Percentiles rank a stretch among this genome's conserved stretches.
These are phyloP conservation scores for Caryopteris hybrid DNA, from an alignment of 305 asterid genomes.

Conservation along the genomic window DNA sequence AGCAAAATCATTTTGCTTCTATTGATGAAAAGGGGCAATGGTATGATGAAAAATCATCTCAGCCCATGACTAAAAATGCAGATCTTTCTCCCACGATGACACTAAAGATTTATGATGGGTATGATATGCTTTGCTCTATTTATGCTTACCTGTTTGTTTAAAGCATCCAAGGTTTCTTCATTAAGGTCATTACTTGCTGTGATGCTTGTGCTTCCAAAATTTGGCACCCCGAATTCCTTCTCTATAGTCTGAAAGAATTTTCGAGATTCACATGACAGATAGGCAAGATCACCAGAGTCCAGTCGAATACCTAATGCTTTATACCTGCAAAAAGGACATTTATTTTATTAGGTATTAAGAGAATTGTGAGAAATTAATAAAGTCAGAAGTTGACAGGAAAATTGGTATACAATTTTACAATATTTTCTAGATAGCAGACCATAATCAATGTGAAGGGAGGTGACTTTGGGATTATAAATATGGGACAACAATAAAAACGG, in stretches of 20 bases:
- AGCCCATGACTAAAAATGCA: not conserved
- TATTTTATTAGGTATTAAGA: slow-evolving; percentile 12
- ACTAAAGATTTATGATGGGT: not conserved
- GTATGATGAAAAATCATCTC: not conserved
- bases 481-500: not conserved
- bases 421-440: not conserved
- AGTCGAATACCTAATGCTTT: slow-evolving; percentile 82
- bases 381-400: not conserved
- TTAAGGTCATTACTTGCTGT: slow-evolving; percentile 97
- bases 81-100: not conserved
- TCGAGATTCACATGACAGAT: slow-evolving; percentile 73
- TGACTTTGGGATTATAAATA: not conserved
- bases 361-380: not conserved
- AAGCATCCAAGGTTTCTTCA: slow-evolving; percentile 94
- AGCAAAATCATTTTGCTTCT: not conserved
- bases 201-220: slow-evolving; percentile 65
- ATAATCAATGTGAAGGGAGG: not conserved
- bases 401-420: not conserved
- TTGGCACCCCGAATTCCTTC: slow-evolving; percentile 63
- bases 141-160: slow-evolving; percentile 77
- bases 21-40: not conserved
- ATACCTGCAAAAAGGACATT: slow-evolving; percentile 52
- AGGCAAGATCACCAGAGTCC: slow-evolving; percentile 98
- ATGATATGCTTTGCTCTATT: not conserved
- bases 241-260: slow-evolving; percentile 66